These are phyloP conservation scores for Colletotrichum sp. DNA, from an alignment of 2,329 filamentous ascomycete genomes.

Conservation along the genomic window DNA sequence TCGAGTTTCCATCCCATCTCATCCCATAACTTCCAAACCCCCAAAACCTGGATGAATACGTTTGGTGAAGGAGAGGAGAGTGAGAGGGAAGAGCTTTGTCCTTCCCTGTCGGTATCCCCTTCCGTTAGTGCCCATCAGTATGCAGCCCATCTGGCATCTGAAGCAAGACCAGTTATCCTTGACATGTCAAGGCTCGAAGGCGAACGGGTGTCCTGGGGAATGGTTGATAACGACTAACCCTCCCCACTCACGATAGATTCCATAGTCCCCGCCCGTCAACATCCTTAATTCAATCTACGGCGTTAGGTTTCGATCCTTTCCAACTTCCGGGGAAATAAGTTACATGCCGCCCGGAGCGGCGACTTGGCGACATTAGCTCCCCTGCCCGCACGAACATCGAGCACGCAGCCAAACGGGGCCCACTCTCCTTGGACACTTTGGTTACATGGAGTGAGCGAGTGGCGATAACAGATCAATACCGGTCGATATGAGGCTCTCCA, in stretches of 20 bases:
- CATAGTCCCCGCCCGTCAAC: background rate
- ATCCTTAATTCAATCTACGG: background rate
- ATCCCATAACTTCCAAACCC: background rate
- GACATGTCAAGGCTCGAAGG: background rate
- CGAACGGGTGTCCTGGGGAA: background rate
- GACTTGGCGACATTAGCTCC: background rate
- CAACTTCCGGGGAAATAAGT: background rate
- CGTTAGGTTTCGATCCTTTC: background rate
- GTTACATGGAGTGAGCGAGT: background rate
- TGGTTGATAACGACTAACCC: slow-evolving; percentile 7
- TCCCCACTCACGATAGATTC: background rate
- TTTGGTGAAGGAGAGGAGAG: background rate
- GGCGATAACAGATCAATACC: background rate
- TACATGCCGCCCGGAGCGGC: background rate
- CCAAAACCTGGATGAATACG: background rate
- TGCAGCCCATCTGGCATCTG: background rate
- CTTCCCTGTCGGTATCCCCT: background rate
- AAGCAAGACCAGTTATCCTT: slow-evolving; percentile 11
- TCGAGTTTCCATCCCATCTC: background rate
- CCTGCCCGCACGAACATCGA: background rate
- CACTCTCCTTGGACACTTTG: background rate
- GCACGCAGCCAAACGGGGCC: background rate
- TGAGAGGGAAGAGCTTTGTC: background rate
- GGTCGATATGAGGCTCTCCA: background rate
- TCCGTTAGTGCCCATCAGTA: background rate